Evolutionary conservation across 176 grass and related monocot species (phyloP).

Genomic region (Aegilops longissima): DNA sequence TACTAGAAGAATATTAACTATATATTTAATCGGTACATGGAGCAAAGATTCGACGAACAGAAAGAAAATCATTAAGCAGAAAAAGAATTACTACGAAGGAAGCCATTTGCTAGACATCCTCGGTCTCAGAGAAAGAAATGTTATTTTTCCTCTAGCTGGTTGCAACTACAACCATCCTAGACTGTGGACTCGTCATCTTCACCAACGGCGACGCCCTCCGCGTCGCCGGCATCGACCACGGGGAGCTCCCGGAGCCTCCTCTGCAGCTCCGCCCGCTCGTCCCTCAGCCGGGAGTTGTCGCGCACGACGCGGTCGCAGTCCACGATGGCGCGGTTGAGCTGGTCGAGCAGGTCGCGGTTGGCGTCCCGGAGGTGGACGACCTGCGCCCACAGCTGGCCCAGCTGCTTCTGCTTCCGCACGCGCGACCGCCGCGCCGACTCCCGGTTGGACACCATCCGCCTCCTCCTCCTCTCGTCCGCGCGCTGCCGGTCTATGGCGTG

Average conservation of each 20-base stretch:
- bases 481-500: background rate
- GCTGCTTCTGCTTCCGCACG: constrained; percentile 69
- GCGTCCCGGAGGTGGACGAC: constrained; percentile 47
- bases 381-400: constrained; percentile 57
- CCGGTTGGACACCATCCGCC: constrained; percentile 71
- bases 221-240: background rate
- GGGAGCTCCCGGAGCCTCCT: constrained; percentile 38
- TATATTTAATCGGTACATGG: background rate
- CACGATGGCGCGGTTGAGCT: constrained; percentile 57
- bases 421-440: constrained; percentile 81
- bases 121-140: background rate
- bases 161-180: background rate
- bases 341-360: constrained; percentile 59
- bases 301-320: constrained; percentile 27
- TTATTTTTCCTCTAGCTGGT: constrained; percentile 1
- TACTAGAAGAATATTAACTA: background rate
- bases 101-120: background rate
- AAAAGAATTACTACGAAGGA: no score
- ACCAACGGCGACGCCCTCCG: background rate
- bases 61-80: background rate
- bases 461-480: constrained; percentile 61
- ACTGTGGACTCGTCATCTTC: background rate
- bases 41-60: background rate
- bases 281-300: constrained; percentile 37
- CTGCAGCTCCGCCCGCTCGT: constrained; percentile 41